Conservation (phyloP, 2,329 filamentous ascomycete genomes). For the Thielaviopsis musarum region DNA sequence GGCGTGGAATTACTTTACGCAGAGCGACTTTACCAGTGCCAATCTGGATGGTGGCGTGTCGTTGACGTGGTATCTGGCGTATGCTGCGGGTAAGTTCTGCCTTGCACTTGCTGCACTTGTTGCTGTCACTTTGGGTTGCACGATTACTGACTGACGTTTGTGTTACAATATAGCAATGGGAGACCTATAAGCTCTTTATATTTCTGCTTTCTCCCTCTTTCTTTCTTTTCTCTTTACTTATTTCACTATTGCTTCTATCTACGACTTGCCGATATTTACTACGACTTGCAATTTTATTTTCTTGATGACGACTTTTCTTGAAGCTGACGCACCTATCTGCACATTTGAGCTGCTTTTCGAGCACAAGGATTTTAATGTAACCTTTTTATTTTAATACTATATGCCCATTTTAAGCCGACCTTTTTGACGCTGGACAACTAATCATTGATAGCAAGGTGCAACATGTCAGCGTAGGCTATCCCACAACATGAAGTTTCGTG, state of each 20-base stretch:
- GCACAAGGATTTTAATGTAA: too few relatives aligned
- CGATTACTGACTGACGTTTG: background rate
- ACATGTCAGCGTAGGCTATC: too few relatives aligned
- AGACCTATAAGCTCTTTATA: background rate
- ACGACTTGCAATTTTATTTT: slow-evolving; percentile 5
- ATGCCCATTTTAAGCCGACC: too few relatives aligned
- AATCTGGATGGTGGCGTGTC: slow-evolving; percentile 73
- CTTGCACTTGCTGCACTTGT: background rate
- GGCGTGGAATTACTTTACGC: slow-evolving; percentile 61
- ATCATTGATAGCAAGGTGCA: too few relatives aligned
- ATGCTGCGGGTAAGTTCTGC: slow-evolving; percentile 48
- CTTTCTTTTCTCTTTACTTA: background rate
- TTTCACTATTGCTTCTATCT: background rate
- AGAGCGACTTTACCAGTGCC: slow-evolving; percentile 43
- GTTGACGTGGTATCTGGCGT: slow-evolving; percentile 71
- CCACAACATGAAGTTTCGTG: too few relatives aligned
- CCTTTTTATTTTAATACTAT: too few relatives aligned
- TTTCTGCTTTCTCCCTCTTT: slow-evolving; percentile 4
- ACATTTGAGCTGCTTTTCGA: too few relatives aligned
- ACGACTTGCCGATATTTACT: background rate
- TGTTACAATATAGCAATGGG: background rate
- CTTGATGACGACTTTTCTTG: background rate
- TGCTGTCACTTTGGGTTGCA: background rate
- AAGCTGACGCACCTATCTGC: too few relatives aligned
- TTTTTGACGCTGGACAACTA: too few relatives aligned